phyloP scores from a whole-genome alignment of 192 early-diverging fungal genomes.

The Tieghemiomyces parasiticus region DNA sequence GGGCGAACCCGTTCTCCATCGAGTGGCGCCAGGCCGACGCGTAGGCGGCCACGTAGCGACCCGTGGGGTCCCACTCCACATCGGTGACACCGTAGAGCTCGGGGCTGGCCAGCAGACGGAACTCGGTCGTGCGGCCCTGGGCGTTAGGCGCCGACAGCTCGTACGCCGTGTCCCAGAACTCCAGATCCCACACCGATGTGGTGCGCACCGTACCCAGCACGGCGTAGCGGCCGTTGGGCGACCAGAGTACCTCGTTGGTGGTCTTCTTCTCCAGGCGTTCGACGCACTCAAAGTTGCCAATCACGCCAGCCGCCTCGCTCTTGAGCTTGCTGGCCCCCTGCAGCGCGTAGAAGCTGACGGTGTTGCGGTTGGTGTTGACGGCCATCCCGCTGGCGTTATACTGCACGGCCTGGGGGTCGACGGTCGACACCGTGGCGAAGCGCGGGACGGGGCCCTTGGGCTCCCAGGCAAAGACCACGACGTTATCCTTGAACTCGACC shows the following conservation, averaged over 20 bases:
- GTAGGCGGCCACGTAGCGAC: constrained; percentile 78
- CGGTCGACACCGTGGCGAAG: constrained; percentile 77
- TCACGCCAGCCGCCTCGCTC: constrained; percentile 17
- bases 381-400: constrained; percentile 31
- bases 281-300: constrained; percentile 63
- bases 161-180: constrained; percentile 88
- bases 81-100: constrained; percentile 95
- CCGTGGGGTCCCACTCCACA: constrained; percentile 97
- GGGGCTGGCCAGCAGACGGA: constrained; percentile 49
- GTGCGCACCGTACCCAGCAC: constrained; percentile 74
- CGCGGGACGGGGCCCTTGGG: constrained; percentile 59
- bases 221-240: constrained; percentile 87
- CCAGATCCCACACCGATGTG: constrained; percentile 57
- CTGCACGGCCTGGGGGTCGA: constrained; percentile 43
- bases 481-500: constrained; percentile 72
- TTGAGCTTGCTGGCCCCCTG: constrained; percentile 45
- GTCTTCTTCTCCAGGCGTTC: constrained; percentile 71
- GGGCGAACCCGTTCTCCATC: constrained; percentile 76
- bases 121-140: constrained; percentile 36
- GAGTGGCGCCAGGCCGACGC: constrained; percentile 77
- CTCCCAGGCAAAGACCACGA: constrained; percentile 92
- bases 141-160: constrained; percentile 22
- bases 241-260: constrained; percentile 79
- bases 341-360: constrained; percentile 73
- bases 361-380: constrained; percentile 33